phyloP scores from a whole-genome alignment of 139 green algal species.

The Closterium sp. region DNA sequence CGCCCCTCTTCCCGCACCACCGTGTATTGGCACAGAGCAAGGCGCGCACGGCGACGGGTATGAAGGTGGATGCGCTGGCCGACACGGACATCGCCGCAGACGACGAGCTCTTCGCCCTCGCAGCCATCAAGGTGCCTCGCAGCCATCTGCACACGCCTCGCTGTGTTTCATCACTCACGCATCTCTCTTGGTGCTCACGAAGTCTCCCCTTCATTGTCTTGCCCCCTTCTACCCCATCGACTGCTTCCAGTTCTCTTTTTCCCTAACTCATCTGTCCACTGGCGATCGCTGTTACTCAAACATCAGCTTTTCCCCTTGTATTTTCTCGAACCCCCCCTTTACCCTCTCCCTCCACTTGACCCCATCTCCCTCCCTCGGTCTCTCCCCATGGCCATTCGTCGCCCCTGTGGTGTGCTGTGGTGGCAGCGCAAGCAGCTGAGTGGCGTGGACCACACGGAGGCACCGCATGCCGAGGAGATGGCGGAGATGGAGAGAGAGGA shows the following conservation, averaged over 20 bases:
- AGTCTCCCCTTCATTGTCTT: no score
- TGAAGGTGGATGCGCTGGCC: conserved; percentile 33
- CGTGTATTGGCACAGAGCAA: conserved; percentile 25
- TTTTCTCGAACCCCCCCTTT: no score
- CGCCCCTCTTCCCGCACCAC: no score
- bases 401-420: background rate
- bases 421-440: conserved; percentile 15
- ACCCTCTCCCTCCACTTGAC: background rate
- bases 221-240: no score
- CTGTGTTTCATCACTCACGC: background rate
- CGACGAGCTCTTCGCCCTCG: conserved; percentile 43
- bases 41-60: conserved; percentile 34
- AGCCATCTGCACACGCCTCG: no score
- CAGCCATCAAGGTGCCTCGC: conserved; percentile 23
- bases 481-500: background rate
- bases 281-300: no score
- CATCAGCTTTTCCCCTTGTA: no score
- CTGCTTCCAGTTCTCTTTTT: no score
- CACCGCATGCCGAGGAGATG: conserved; percentile 18
- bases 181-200: background rate
- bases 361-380: background rate
- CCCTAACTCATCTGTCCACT: no score
- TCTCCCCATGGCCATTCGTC: background rate
- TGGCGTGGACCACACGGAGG: background rate
- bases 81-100: conserved; percentile 20